These are phyloP conservation scores for Glonium stellatum DNA, from an alignment of 495 filamentous ascomycete genomes.

Conservation along the genomic window DNA sequence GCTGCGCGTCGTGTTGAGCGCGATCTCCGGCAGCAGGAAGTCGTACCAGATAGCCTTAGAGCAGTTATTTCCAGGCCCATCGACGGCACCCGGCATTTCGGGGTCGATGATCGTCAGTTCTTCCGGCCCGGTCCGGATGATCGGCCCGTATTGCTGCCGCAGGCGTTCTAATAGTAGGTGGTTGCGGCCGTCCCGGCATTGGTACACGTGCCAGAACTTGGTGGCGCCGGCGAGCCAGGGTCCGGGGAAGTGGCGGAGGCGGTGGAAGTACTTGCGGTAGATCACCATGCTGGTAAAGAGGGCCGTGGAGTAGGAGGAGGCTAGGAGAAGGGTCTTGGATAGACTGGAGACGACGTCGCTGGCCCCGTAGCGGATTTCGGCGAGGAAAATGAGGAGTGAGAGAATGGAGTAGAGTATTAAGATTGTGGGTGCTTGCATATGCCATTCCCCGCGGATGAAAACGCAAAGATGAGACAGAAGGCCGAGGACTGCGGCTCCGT, in stretches of 20 bases:
- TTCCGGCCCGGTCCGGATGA: slow-evolving; percentile 2
- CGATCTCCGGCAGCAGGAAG: not conserved
- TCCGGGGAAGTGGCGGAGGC: slow-evolving; percentile 13
- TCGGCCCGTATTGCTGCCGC: not conserved
- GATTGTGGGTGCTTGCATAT: too few relatives aligned
- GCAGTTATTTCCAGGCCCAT: not conserved
- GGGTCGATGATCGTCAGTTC: slow-evolving; percentile 12
- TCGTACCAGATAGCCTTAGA: slow-evolving; percentile 14
- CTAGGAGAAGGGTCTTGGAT: not conserved
- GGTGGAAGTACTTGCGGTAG: slow-evolving; percentile 24
- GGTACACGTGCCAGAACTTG: not conserved
- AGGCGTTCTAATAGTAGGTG: not conserved
- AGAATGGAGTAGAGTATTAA: too few relatives aligned
- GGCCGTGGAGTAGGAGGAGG: slow-evolving; percentile 8
- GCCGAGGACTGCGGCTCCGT: too few relatives aligned
- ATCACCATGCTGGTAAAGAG: slow-evolving; percentile 41
- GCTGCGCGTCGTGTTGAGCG: not conserved
- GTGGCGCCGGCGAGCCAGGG: slow-evolving; percentile 1
- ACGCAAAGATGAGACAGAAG: too few relatives aligned
- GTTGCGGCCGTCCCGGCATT: not conserved
- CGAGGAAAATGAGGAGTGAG: too few relatives aligned
- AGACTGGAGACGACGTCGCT: too few relatives aligned
- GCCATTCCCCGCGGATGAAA: too few relatives aligned
- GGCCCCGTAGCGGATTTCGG: too few relatives aligned
- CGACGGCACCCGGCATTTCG: not conserved